Evolutionary conservation across 208 protist genomes (phyloP).

Genomic region (Leishmania gerbilli): DNA sequence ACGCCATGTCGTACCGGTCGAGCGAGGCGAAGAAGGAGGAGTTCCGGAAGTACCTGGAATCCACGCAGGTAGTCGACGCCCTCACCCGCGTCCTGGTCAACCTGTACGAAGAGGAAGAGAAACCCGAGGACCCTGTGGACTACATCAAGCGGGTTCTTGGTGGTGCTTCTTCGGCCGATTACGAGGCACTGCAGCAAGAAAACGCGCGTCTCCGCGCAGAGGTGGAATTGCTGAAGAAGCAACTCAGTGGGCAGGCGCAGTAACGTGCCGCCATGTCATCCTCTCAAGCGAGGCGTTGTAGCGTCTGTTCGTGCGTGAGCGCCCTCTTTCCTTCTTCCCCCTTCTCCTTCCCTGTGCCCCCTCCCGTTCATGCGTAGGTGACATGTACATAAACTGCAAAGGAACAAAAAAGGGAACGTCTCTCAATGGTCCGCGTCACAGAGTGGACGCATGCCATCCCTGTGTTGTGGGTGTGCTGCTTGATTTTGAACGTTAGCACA

Average conservation of each 20-base stretch:
- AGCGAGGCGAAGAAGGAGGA: constrained; percentile 95
- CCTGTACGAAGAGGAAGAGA: constrained; percentile 94
- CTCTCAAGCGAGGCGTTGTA: not conserved
- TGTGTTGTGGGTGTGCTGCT: not conserved
- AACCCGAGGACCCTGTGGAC: constrained; percentile 92
- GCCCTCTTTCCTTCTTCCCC: not conserved
- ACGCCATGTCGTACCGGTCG: constrained; percentile 89
- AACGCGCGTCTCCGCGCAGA: constrained; percentile 85
- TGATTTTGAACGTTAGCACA: not conserved
- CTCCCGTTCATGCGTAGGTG: not conserved
- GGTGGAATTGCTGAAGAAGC: constrained; percentile 81
- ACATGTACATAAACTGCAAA: constrained; percentile 10
- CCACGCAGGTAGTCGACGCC: constrained; percentile 91
- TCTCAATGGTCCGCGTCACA: not conserved
- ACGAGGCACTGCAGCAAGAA: constrained; percentile 85
- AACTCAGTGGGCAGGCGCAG: constrained; percentile 51
- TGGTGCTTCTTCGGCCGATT: constrained; percentile 87
- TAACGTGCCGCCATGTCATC: not conserved
- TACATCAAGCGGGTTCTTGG: constrained; percentile 94
- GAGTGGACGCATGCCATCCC: not conserved
- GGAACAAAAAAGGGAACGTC: not conserved
- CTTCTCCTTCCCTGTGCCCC: not conserved
- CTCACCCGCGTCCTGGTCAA: constrained; percentile 93
- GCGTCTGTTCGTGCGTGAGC: not conserved
- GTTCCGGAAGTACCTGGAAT: constrained; percentile 95